Evolutionary conservation across 495 filamentous ascomycete species (phyloP).

Genomic region (Penicillium longicatenatum): DNA sequence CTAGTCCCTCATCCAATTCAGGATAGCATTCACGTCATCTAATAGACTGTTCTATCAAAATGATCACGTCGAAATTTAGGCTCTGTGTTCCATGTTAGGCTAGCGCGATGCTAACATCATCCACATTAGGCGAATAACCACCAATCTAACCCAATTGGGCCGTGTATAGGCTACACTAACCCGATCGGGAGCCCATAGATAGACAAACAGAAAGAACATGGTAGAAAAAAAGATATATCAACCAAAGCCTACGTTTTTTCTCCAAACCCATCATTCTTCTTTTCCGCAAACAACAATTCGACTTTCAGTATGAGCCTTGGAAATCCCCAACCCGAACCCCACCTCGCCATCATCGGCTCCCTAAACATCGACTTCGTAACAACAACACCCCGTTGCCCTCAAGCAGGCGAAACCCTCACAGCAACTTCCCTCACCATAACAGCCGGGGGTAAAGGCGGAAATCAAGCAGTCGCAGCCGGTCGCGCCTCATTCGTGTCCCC

Average conservation of each 20-base stretch:
- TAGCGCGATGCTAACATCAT: neutral
- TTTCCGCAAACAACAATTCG: neutral
- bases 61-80: too few relatives aligned
- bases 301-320: constrained; percentile 13
- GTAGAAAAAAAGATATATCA: neutral
- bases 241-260: neutral
- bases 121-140: neutral
- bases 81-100: neutral
- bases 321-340: constrained; percentile 8
- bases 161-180: constrained; percentile 5
- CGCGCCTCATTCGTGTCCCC: constrained; percentile 25
- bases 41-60: too few relatives aligned
- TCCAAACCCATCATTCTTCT: neutral
- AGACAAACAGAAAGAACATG: neutral
- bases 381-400: constrained; percentile 26
- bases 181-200: constrained; percentile 1
- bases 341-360: constrained; percentile 29
- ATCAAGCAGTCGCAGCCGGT: constrained; percentile 30
- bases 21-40: neutral
- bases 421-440: constrained; percentile 28
- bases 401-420: constrained; percentile 29
- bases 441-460: constrained; percentile 33
- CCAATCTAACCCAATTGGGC: neutral
- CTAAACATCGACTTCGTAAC: constrained; percentile 35
- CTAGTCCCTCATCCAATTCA: too few relatives aligned